Evolutionary conservation across 2,329 filamentous ascomycete species (phyloP).

Genomic region (Fusarium pilosicola): DNA sequence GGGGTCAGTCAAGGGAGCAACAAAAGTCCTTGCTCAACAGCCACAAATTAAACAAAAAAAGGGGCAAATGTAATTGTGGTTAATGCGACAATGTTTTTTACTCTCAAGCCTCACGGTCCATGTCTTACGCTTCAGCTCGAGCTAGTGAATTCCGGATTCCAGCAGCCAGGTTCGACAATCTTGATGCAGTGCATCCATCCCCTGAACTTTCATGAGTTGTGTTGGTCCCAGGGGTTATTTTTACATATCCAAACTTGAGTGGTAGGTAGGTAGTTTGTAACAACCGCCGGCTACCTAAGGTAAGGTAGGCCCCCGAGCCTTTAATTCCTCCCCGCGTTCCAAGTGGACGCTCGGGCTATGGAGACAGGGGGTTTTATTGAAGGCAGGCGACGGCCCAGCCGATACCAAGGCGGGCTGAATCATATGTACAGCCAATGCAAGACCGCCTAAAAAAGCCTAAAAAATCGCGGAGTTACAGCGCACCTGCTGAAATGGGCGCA

Average conservation of each 20-base stretch:
- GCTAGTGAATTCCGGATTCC: conserved; percentile 13
- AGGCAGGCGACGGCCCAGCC: conserved; percentile 6
- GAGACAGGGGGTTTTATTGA: conserved; percentile 7
- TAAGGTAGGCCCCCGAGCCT: neutral
- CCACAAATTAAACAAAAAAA: conserved; percentile 25
- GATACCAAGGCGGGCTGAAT: conserved; percentile 14
- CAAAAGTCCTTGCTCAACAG: conserved; percentile 9
- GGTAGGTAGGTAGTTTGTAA: conserved; percentile 2
- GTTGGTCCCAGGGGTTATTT: conserved; percentile 32
- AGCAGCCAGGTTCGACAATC: conserved; percentile 5
- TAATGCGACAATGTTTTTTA: conserved; percentile 17
- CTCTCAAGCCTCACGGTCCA: conserved; percentile 15
- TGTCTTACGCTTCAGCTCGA: neutral
- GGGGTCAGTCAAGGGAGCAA: conserved; percentile 1
- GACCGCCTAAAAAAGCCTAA: conserved; percentile 34
- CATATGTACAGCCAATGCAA: conserved; percentile 13
- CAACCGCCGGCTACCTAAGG: conserved; percentile 13
- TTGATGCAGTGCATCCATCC: neutral
- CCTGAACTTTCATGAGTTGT: conserved; percentile 10
- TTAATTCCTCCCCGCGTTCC: conserved; percentile 39
- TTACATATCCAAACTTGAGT: conserved; percentile 23
- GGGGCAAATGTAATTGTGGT: conserved; percentile 2
- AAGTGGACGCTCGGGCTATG: conserved; percentile 27
- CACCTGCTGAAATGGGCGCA: conserved; percentile 23
- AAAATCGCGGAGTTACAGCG: conserved; percentile 19